phyloP scores from a whole-genome alignment of 129 eudicot species.

The Calendula officinalis region DNA sequence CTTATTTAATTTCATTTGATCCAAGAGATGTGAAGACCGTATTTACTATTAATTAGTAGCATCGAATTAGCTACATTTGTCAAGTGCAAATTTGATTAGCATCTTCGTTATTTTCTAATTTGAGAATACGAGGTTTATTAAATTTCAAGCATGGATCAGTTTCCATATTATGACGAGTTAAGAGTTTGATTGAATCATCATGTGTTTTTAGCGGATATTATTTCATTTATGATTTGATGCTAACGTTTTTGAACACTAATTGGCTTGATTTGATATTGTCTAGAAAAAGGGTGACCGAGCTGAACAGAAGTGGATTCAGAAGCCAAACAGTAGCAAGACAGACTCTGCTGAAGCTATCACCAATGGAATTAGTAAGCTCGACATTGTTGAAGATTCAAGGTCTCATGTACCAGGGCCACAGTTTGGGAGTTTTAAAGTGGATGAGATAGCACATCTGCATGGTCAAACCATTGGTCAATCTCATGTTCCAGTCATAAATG shows the following conservation, averaged over 20 bases:
- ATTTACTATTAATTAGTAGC: neutral
- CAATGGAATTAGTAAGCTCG: constrained; percentile 30
- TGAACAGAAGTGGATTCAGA: constrained; percentile 59
- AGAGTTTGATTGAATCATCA: neutral
- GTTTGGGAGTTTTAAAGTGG: constrained; percentile 14
- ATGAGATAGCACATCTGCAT: constrained; percentile 12
- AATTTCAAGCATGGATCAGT: neutral
- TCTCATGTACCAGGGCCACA: constrained; percentile 35
- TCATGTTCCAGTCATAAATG: constrained; percentile 31
- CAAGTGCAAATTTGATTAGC: no score
- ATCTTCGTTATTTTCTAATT: no score
- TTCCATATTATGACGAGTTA: neutral
- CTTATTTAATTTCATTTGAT: neutral
- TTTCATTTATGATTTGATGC: neutral
- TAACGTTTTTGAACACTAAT: neutral
- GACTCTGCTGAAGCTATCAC: constrained; percentile 42
- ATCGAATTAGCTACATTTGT: no score
- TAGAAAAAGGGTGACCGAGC: constrained; percentile 44
- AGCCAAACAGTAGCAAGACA: constrained; percentile 24
- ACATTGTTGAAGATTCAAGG: constrained; percentile 42
- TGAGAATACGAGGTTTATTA: neutral
- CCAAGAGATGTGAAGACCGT: no score
- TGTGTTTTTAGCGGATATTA: neutral
- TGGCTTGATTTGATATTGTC: constrained; percentile 15
- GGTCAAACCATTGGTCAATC: constrained; percentile 25